phyloP scores from a whole-genome alignment of 768 basidiomycete genomes.

The Wakefieldia striispora region DNA sequence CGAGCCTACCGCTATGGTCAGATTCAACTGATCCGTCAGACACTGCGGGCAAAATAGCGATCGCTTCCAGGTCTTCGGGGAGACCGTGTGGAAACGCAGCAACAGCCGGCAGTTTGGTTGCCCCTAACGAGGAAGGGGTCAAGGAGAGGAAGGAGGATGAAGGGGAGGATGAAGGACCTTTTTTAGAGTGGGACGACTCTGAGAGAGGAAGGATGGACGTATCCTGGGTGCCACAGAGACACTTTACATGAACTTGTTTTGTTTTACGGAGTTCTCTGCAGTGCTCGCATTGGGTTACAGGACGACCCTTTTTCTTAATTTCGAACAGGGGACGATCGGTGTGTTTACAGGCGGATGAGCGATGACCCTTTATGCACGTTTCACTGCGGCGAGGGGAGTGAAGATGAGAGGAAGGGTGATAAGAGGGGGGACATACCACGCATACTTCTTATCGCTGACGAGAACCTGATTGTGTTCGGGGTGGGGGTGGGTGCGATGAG shows the following conservation, averaged over 20 bases:
- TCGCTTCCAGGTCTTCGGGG: slow-evolving; percentile 64
- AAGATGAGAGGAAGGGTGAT: slow-evolving; percentile 6
- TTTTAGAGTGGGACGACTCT: slow-evolving; percentile 44
- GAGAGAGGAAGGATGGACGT: slow-evolving; percentile 15
- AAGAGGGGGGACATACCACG: slow-evolving; percentile 54
- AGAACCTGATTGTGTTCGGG: slow-evolving; percentile 56
- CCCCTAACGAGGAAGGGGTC: slow-evolving; percentile 47
- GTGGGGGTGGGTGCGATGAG: slow-evolving; percentile 1
- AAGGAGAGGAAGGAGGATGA: slow-evolving; percentile 32
- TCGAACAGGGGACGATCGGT: slow-evolving; percentile 84
- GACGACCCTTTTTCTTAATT: slow-evolving; percentile 67
- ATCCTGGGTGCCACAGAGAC: slow-evolving; percentile 41
- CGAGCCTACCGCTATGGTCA: slow-evolving; percentile 64
- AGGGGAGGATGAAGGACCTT: slow-evolving; percentile 50
- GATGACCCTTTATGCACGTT: slow-evolving; percentile 93
- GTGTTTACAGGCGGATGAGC: slow-evolving; percentile 86
- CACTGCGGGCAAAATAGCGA: slow-evolving; percentile 31
- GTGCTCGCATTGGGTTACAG: slow-evolving; percentile 53
- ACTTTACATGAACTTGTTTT: slow-evolving; percentile 45
- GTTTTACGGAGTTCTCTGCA: slow-evolving; percentile 48
- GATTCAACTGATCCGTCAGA: slow-evolving; percentile 59
- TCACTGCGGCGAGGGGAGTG: slow-evolving; percentile 49
- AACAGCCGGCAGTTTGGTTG: slow-evolving; percentile 58
- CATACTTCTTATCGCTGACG: slow-evolving; percentile 76
- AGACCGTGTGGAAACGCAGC: slow-evolving; percentile 83